Percentiles rank a stretch among this genome's conserved stretches.
phyloP scores from a whole-genome alignment of 2,329 filamentous ascomycete genomes.

The Ophiostoma novo-ulmi region DNA sequence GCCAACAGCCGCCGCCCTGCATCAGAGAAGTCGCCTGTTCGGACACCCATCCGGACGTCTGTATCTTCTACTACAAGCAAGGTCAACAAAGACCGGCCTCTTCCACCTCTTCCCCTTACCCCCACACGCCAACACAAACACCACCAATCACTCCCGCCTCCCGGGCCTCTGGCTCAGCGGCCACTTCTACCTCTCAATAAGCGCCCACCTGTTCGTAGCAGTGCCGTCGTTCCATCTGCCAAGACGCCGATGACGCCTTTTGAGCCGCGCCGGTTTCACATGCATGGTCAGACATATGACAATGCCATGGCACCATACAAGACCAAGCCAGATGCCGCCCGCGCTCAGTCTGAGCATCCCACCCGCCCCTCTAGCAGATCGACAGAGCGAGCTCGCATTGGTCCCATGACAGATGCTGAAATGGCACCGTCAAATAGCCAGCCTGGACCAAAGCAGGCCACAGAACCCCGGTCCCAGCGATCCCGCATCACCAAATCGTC shows the following conservation, averaged over 20 bases:
- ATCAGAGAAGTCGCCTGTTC: neutral
- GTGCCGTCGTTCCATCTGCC: neutral
- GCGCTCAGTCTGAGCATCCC: neutral
- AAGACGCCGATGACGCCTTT: neutral
- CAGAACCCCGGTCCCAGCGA: neutral
- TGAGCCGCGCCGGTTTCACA: conserved; percentile 13
- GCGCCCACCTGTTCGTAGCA: neutral
- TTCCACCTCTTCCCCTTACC: conserved; percentile 7
- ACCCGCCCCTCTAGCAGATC: neutral
- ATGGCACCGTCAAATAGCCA: neutral
- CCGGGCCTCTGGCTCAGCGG: conserved; percentile 15
- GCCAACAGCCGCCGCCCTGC: neutral
- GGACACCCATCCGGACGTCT: neutral
- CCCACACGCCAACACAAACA: neutral
- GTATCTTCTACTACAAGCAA: neutral
- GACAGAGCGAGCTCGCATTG: neutral
- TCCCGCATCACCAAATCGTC: neutral
- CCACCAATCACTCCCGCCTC: neutral
- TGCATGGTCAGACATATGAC: conserved; percentile 17
- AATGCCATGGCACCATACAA: neutral
- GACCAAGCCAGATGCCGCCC: neutral
- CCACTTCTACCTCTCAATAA: conserved; percentile 10
- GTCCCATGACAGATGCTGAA: conserved; percentile 6
- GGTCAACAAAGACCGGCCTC: neutral
- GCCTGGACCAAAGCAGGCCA: neutral